Base-by-base conservation (phyloP, 177 flowering plant genomes). In the Vitis hybrid region DNA sequence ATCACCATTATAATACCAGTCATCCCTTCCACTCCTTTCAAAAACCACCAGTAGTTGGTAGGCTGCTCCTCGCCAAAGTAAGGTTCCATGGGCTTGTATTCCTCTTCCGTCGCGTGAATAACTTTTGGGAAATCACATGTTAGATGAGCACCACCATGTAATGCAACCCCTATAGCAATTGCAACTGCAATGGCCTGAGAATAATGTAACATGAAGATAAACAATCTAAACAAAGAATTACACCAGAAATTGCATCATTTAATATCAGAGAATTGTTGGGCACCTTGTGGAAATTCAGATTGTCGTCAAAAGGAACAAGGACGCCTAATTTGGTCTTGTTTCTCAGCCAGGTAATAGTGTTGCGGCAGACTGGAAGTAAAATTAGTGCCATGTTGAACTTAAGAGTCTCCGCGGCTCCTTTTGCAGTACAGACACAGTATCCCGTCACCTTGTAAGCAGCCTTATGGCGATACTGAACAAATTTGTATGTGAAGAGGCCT, bases 381-480 rank as follows among this genome's bases (percentile, higher is more conserved):
- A 83, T 78, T n/a, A 83, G 69, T 54, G 86, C 86, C 86, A 83
- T 83, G 73, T 83, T 83, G 24, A 83, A 69, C 46, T 83, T 83
- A 1, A 81, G 71, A 3, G 79, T 77, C 73, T 80, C 83, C 0
- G 83, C 81, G 3, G 79, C 81, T 3, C 83, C 83, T 56, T 80
- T 80, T 12, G 83, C 83, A 17, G 73, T 35, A 65, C 75, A 77
- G 0, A 80, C 80, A 56, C 83, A 80, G 19, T 61, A 8, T 2
- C 79, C 81, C 81, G 72, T 80, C 8, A 77, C 73, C 11, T 70
- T 17, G 60, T 54, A 80, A 17, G 72, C 81, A 5, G 70, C 78
- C 52, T 68, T 72, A 2, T 61, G 10, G 7, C 70, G 65, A 50
- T 77, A 80, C 52, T 80, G 68, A 4, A 75, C 62, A 54, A 57